Conservation (phyloP, 1,139 yeast genomes). For the Yamadazyma diospyri region DNA sequence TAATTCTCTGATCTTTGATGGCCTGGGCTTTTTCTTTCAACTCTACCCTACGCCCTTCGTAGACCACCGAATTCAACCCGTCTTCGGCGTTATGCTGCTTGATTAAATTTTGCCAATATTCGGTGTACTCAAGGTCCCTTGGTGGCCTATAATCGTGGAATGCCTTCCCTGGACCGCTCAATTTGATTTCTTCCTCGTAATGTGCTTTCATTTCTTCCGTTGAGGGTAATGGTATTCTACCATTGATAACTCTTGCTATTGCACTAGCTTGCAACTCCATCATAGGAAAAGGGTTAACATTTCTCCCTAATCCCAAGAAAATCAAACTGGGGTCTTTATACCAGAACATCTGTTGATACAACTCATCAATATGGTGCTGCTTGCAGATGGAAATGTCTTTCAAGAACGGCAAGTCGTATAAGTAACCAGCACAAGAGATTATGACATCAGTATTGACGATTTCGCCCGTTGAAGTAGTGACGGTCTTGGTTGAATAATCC, state of each 20-base stretch:
- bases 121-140: conserved; percentile 26
- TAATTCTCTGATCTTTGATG: conserved; percentile 10
- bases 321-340: conserved; percentile 41
- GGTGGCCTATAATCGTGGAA: conserved; percentile 28
- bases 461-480: conserved; percentile 14
- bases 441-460: conserved; percentile 34
- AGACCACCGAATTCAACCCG: conserved; percentile 6
- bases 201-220: conserved; percentile 24
- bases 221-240: conserved; percentile 34
- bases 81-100: conserved; percentile 1
- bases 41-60: conserved; percentile 11
- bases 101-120: conserved; percentile 16
- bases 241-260: conserved; percentile 39
- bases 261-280: conserved; percentile 45
- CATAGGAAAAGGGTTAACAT: conserved; percentile 45
- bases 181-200: conserved; percentile 19
- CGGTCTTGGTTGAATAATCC: conserved; percentile 22
- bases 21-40: conserved; percentile 6
- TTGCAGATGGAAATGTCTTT: conserved; percentile 11
- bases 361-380: conserved; percentile 17
- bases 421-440: conserved; percentile 48
- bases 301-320: conserved; percentile 34
- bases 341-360: conserved; percentile 44
- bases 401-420: conserved; percentile 41
- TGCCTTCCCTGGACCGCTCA: conserved; percentile 21